Conservation (phyloP, 306 rosid species). For the Carpinus viminea region DNA sequence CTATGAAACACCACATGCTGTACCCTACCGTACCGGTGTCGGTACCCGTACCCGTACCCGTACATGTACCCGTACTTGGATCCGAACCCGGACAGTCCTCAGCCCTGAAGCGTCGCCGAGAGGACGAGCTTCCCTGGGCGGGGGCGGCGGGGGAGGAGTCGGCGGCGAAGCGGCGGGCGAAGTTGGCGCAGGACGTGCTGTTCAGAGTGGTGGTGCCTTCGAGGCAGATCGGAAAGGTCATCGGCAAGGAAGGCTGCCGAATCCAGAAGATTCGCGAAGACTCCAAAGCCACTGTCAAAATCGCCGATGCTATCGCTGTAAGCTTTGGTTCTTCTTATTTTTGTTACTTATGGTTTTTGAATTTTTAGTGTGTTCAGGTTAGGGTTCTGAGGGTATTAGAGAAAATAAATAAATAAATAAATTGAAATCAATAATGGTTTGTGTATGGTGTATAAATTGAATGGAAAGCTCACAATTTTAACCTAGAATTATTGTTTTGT, state of each 20-base stretch:
- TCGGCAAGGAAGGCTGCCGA: slow-evolving; percentile 87
- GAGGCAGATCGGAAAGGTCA: slow-evolving; percentile 93
- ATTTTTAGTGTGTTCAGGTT: not conserved
- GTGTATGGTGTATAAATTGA: not conserved
- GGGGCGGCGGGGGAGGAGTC: slow-evolving; percentile 30
- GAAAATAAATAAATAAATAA: not conserved
- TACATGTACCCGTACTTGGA: slow-evolving; percentile 33
- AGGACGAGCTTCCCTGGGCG: slow-evolving; percentile 47
- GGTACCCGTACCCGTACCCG: not conserved
- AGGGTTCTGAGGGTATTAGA: not conserved
- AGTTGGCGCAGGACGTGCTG: slow-evolving; percentile 68
- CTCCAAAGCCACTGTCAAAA: slow-evolving; percentile 75
- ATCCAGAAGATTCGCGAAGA: slow-evolving; percentile 86
- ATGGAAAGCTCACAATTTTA: not conserved
- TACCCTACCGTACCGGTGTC: slow-evolving; percentile 2
- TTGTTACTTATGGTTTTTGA: not conserved
- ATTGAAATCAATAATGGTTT: not conserved
- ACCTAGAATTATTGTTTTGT: not conserved
- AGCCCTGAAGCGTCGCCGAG: slow-evolving; percentile 73
- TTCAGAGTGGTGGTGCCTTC: slow-evolving; percentile 86
- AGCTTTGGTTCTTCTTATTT: slow-evolving; percentile 4
- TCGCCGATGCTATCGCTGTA: slow-evolving; percentile 83
- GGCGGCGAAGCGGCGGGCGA: slow-evolving; percentile 55
- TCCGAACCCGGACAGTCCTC: slow-evolving; percentile 35
- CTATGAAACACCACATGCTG: slow-evolving; percentile 46